Base-by-base conservation (phyloP, 805 yeast species). In the Ogataea haglerorum region DNA sequence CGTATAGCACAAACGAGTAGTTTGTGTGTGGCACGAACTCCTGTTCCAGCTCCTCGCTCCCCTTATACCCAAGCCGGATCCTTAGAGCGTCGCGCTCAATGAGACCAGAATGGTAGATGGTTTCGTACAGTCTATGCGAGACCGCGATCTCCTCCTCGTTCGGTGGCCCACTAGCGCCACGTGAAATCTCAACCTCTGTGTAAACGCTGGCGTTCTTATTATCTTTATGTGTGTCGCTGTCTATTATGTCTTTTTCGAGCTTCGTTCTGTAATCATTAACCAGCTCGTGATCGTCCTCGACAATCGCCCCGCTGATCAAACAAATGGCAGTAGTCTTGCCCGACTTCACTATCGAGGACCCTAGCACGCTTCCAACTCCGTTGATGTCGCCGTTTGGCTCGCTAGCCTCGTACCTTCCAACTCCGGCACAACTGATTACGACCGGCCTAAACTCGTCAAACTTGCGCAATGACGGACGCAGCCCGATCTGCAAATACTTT, bases 131-230 rank as follows among this genome's bases (percentile, higher is more conserved):
- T 43, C 67, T 67, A 58, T 86, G 95, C 1, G 86, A 76, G 15
- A 83, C 54, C 22, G 75, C 77, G 80, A 84, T 85, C 57, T 88
- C 96, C 62, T 88, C 95, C 51, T 81, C 85, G 1, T 90, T 78
- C 21, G 95, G 95, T 1, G 88, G 85, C 10, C 95, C 93, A 7
- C 66, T 58, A 38, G 87, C 70, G 22, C 95, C 95, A 39, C 89
- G 67, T 42, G 80, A 76, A 8, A 86, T 77, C 47, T 84, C 89
- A 6, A 88, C 87, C 12, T 82, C 78, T 0, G 95, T 91, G 56
- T 76, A 85, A 0, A 86, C 68, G 2, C 75, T 59, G 0, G 73
- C 68, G 22, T 63, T 67, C 1, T 54, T 46, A 9, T 30, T 41
- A 2, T 59, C 54, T 3, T 48, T 52, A 12, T 39, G 30, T 5